A percentile compares a stretch with the other conserved stretches of the same genome.
phyloP scores from a whole-genome alignment of 1,284 basidiomycete species.

The Trametes versicolor region DNA sequence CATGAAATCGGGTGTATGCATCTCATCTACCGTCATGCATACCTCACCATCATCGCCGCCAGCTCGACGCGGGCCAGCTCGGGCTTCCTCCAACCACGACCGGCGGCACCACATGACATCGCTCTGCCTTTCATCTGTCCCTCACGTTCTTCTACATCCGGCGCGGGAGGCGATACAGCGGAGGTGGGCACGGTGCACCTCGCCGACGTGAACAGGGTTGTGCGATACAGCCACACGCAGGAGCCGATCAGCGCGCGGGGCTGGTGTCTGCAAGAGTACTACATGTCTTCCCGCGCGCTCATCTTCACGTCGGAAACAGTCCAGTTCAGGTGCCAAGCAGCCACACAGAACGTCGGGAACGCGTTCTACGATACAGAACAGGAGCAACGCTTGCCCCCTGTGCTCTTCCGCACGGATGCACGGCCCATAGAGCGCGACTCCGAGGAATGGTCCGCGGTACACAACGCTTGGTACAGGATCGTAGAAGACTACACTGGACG shows the following conservation, averaged over 20 bases:
- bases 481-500: slow-evolving; percentile 30
- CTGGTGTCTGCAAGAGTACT: slow-evolving; percentile 2
- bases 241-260: slow-evolving; percentile 3
- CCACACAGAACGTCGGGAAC: background rate
- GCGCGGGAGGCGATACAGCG: background rate
- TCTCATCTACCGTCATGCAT: background rate
- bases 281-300: slow-evolving; percentile 8
- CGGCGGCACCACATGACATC: background rate
- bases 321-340: background rate
- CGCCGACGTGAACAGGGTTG: background rate
- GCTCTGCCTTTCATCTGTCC: background rate
- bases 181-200: background rate
- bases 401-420: slow-evolving; percentile 20
- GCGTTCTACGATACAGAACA: slow-evolving; percentile 2
- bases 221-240: background rate
- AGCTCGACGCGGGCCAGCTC: background rate
- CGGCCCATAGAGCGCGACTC: background rate
- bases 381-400: slow-evolving; percentile 14
- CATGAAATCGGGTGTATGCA: background rate
- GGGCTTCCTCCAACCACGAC: background rate
- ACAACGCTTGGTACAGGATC: slow-evolving; percentile 19
- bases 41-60: background rate
- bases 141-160: background rate
- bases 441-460: slow-evolving; percentile 10
- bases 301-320: background rate